phyloP scores from a whole-genome alignment of 345 rosid species.

The Eucalyptus sp. region DNA sequence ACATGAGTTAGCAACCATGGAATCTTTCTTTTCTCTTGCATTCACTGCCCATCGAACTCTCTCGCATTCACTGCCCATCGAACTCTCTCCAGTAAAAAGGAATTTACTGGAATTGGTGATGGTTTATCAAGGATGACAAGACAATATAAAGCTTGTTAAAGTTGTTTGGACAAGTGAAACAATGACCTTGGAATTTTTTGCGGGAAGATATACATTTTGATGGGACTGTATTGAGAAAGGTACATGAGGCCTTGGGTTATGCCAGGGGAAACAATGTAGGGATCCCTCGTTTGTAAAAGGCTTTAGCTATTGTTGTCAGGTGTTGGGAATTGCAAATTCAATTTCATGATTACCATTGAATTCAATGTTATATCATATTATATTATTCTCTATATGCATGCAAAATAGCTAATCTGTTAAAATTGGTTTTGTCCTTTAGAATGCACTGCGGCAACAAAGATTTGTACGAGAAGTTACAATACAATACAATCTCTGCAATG shows the following conservation, averaged over 20 bases:
- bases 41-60: background rate
- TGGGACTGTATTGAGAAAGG: background rate
- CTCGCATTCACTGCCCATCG: background rate
- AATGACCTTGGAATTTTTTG: background rate
- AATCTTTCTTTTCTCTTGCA: background rate
- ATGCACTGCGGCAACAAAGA: conserved; percentile 94
- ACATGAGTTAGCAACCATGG: background rate
- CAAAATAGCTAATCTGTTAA: background rate
- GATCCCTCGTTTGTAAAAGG: background rate
- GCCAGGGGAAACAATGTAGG: background rate
- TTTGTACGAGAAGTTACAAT: conserved; percentile 97
- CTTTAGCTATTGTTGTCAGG: background rate
- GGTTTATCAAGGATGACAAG: background rate
- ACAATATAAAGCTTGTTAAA: background rate
- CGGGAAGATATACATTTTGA: background rate
- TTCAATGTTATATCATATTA: background rate
- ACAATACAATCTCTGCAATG: conserved; percentile 99
- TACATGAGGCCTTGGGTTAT: background rate
- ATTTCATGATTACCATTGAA: background rate
- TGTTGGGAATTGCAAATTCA: background rate
- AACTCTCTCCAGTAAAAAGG: background rate
- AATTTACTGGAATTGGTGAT: background rate
- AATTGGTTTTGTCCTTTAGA: conserved; percentile 23
- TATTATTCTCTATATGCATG: background rate
- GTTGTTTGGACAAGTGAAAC: background rate